Evolutionary conservation across 768 basidiomycete species (phyloP), one percentile per base, ranked within the genome.

Genomic region (Tephrocybe sp.): DNA sequence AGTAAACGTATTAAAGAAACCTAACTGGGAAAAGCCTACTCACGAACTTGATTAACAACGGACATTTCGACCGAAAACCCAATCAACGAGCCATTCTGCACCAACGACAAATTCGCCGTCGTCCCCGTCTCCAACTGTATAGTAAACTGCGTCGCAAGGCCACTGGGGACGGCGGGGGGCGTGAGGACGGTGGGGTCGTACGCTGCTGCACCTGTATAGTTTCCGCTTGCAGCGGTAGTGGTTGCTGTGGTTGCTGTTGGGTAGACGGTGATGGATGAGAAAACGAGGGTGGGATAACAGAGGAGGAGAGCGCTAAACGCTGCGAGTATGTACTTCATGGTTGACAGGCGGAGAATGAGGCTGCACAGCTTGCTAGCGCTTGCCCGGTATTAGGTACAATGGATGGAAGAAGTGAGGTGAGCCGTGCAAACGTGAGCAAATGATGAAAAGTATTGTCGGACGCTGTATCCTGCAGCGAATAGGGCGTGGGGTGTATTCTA

Each of bases 31-130:
- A 11, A 2, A 4, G 14, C 7, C 4, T 26, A 47, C 55, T 49
- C 34, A 82, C 80, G 65, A 40, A 84, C 69, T 67, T 79, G 77
- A 54, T 79, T 77, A 0, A 76, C 74, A 5, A 85, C 80, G 23
- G 80, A 83, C 70, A 85, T 73, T 65, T 87, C 84, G 39, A 87
- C 70, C 1, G 75, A 78, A 58, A 85, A 85, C 0, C 84, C 83
- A 42, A 83, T 63, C 53, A 76, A 76, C 5, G 64, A 59, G 36
- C 72, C 75, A 26, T 59, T 62, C 45, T 72, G 71, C 1, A 39
- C 39, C 6, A 48, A 40, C 16, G 55, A 49, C 8, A 52, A 4
- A 12, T 36, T 41, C 8, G 11, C 12, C 1, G 49, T 48, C 5
- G 35, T 41, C 12, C 20, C 39, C 41, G 46, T 50, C 40, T 43